Base-by-base conservation (phyloP, 2,329 filamentous ascomycete genomes). In the Paracorniculantispora psalliotae region DNA sequence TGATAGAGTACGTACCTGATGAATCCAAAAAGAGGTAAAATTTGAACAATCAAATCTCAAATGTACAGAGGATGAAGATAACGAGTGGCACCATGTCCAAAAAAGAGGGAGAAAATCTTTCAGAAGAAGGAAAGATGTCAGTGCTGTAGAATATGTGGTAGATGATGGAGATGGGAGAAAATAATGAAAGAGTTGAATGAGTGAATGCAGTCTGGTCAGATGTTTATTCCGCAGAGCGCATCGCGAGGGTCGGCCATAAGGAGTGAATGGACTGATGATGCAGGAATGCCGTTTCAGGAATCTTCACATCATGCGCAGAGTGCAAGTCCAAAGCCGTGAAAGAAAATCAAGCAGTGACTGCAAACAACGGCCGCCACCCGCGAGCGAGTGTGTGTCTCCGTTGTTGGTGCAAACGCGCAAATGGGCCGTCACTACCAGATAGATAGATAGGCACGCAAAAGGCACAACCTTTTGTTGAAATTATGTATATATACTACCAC, bases 1-100 rank as follows among this genome's bases (percentile, higher is more conserved):
- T 33, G 13, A 13, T 33, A 30, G 12, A 17, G 10, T 21, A 26
- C 46, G 5, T 33, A 57, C 55, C 49, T 59, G 23, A 28, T 59
- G 49, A 54, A 52, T 59, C 48, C 48, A 53, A 59, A 46, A 59
- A 59, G 26, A 30, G 15, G 37, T 26, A 47, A 21, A 58, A 44
- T 6, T 50, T 35, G 17, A 37, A 30, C 35, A 41, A 28, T 39
- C 54, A 43, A 57, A 23, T 50, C 25, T 43, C 44, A 50, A 57
- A 33, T 50, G 35, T 37, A 56, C 35, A 57, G 26, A 26, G 35
- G 46, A 43, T 57, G 44, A 50, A 12, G 35, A 57, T 49, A 50
- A 30, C 35, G 46, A 57, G 25, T 30, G 54, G 43, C 33, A 48
- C 25, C n/a, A 43, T 57, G 44, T 57, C 54, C 54, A 57, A 57